Evolutionary conservation across 2,329 filamentous ascomycete genomes (phyloP).

Genomic region (Stachybotrys chlorohalonatus): DNA sequence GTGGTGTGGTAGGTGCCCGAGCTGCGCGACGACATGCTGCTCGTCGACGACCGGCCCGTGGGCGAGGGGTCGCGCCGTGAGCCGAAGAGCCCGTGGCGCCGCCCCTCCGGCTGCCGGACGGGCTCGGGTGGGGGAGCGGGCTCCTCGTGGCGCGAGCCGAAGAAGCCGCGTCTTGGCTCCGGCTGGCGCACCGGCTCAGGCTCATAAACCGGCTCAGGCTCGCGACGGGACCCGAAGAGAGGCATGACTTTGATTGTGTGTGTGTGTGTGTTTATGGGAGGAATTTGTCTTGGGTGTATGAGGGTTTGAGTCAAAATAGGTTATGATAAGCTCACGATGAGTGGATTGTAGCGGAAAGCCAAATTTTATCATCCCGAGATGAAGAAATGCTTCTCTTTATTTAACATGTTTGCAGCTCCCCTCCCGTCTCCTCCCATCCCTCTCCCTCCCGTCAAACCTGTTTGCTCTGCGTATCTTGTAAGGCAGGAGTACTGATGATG

Average conservation of each 20-base stretch:
- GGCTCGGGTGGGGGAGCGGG: conserved; percentile 12
- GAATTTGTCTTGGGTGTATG: not conserved
- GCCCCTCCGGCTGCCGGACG: conserved; percentile 8
- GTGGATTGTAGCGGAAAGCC: not conserved
- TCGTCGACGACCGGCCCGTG: conserved; percentile 9
- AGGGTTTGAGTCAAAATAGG: not conserved
- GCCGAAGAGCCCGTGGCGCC: conserved; percentile 27
- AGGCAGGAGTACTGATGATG: not conserved
- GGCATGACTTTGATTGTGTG: conserved; percentile 15
- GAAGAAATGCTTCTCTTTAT: not conserved
- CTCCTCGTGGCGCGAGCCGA: not conserved
- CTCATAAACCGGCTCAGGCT: conserved; percentile 11
- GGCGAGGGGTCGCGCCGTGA: conserved; percentile 18
- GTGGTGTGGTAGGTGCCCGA: conserved; percentile 6
- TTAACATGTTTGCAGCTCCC: not conserved
- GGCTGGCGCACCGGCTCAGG: conserved; percentile 20
- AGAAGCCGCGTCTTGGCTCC: conserved; percentile 6
- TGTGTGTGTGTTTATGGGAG: not conserved
- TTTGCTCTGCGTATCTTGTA: not conserved
- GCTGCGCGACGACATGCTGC: conserved; percentile 11
- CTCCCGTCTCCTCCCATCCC: not conserved
- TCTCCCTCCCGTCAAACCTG: not conserved
- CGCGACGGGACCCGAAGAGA: conserved; percentile 19
- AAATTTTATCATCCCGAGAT: not conserved
- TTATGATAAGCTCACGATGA: not conserved